These are phyloP conservation scores for Batkoa obscura DNA, from an alignment of 371 early-diverging fungal species.

Conservation along the genomic window DNA sequence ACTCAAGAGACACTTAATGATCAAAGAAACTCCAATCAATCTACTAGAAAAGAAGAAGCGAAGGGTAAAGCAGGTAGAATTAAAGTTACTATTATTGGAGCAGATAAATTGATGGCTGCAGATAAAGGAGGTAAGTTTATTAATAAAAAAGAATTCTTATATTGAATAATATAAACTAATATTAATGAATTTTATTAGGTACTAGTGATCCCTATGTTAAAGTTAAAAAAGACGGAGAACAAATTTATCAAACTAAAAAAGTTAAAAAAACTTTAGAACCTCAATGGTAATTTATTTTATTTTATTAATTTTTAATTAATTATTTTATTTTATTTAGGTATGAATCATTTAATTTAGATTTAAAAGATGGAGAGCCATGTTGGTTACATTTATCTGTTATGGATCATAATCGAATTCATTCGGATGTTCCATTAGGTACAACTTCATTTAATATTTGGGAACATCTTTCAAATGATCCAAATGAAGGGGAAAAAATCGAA, in stretches of 20 bases:
- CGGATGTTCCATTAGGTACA: constrained; percentile 32
- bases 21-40: not conserved
- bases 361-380: constrained; percentile 14
- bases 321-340: not conserved
- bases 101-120: constrained; percentile 29
- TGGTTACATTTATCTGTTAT: constrained; percentile 22
- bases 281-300: constrained; percentile 15
- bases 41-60: not conserved
- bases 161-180: not conserved
- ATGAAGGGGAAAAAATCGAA: not conserved
- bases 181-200: constrained; percentile 13
- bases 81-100: constrained; percentile 23
- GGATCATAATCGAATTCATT: constrained; percentile 43
- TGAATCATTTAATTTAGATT: not conserved
- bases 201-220: constrained; percentile 69
- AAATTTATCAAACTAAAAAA: constrained; percentile 51
- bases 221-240: constrained; percentile 50
- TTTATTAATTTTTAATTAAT: not conserved
- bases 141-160: not conserved
- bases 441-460: constrained; percentile 30
- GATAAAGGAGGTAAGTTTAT: constrained; percentile 21
- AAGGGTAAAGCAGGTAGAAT: constrained; percentile 13
- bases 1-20: not conserved
- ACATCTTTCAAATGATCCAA: constrained; percentile 10
- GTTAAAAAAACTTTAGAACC: constrained; percentile 68